These are phyloP conservation scores for Verticillium dahliae DNA, from an alignment of 2,329 filamentous ascomycete species.

Conservation along the genomic window DNA sequence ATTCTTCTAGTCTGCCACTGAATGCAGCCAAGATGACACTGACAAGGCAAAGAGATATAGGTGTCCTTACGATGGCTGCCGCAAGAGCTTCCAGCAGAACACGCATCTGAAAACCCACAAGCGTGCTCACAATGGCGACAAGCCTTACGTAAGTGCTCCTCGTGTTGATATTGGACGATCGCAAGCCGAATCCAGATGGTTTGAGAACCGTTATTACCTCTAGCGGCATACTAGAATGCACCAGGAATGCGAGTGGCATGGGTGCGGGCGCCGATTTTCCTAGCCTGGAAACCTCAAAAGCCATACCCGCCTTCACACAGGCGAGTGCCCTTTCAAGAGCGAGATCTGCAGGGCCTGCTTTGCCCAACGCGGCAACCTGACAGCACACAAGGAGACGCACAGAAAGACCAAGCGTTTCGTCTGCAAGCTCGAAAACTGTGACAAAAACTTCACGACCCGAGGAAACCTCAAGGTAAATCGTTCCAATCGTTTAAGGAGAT, in stretches of 20 bases:
- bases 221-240: constrained; percentile 16
- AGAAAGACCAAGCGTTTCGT: constrained; percentile 69
- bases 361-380: constrained; percentile 78
- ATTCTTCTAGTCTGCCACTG: not conserved
- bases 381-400: constrained; percentile 78
- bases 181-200: too few relatives aligned
- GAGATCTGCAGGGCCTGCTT: constrained; percentile 75
- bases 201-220: too few relatives aligned
- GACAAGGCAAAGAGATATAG: constrained; percentile 55
- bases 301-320: constrained; percentile 80
- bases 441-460: constrained; percentile 81
- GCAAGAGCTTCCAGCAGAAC: constrained; percentile 82
- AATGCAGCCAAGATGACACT: not conserved
- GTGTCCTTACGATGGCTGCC: constrained; percentile 70
- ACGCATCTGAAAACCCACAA: constrained; percentile 89
- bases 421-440: constrained; percentile 76
- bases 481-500: not conserved
- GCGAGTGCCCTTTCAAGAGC: constrained; percentile 78
- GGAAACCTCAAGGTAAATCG: constrained; percentile 77
- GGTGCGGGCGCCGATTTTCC: constrained; percentile 75
- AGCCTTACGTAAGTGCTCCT: constrained; percentile 68
- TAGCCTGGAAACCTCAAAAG: constrained; percentile 91
- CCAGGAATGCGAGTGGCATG: constrained; percentile 61
- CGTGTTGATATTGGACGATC: not conserved
- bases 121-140: constrained; percentile 80